Evolutionary conservation across 2,329 filamentous ascomycete genomes (phyloP).

Genomic region (Botrytis fabae): DNA sequence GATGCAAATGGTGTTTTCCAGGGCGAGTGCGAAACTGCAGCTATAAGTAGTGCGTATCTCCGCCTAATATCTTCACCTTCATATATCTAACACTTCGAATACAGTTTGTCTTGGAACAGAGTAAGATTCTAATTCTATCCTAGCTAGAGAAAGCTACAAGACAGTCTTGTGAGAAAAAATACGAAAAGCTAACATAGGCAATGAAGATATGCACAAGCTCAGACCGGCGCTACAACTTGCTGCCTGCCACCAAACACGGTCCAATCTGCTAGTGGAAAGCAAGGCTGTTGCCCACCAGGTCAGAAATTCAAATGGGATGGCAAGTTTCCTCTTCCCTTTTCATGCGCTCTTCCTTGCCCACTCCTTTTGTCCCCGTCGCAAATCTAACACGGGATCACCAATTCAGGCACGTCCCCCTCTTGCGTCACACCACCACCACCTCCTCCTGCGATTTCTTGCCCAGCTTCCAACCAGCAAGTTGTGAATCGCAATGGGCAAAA

Average conservation of each 20-base stretch:
- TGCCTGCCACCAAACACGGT: conserved; percentile 2
- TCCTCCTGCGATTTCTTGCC: not conserved
- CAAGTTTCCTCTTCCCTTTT: not conserved
- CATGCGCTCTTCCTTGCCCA: no score
- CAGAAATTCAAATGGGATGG: conserved; percentile 14
- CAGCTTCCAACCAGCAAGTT: conserved; percentile 9
- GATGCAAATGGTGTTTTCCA: conserved; percentile 8
- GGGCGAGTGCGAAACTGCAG: not conserved
- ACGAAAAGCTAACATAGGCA: not conserved
- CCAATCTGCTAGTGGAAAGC: not conserved
- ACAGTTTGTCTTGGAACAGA: conserved; percentile 15
- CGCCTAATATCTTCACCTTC: not conserved
- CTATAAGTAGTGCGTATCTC: not conserved
- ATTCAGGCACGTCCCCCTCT: not conserved
- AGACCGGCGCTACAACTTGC: not conserved
- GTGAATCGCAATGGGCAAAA: conserved; percentile 14
- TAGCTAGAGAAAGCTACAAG: not conserved
- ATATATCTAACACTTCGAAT: not conserved
- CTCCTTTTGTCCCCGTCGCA: not conserved
- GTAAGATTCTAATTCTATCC: not conserved
- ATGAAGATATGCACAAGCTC: not conserved
- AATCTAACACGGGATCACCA: not conserved
- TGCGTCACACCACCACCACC: conserved; percentile 9
- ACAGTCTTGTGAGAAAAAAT: not conserved
- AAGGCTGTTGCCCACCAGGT: conserved; percentile 7